Conservation (phyloP, 2,329 filamentous ascomycete genomes). For the Chaetoscypha palmicola region DNA sequence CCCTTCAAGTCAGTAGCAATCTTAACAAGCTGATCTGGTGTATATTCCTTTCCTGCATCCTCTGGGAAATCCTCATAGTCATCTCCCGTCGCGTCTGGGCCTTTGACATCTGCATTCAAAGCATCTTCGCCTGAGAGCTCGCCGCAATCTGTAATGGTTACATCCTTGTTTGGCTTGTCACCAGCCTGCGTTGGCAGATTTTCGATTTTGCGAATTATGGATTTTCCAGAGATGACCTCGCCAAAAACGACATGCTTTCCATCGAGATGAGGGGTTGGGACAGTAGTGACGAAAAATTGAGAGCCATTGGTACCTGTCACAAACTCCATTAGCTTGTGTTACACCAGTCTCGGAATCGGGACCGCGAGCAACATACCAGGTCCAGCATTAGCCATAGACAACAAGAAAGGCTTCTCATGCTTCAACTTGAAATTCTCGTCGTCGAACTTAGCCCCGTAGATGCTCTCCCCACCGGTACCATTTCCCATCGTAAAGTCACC, state of each 20-base stretch:
- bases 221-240: constrained; percentile 88
- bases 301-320: constrained; percentile 81
- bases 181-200: constrained; percentile 65
- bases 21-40: constrained; percentile 61
- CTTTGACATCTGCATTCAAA: constrained; percentile 57
- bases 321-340: constrained; percentile 7
- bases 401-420: constrained; percentile 86
- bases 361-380: constrained; percentile 52
- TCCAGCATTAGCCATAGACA: constrained; percentile 97
- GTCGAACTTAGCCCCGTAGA: constrained; percentile 95
- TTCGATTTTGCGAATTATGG: constrained; percentile 82
- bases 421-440: constrained; percentile 93
- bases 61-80: constrained; percentile 94
- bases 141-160: constrained; percentile 75
- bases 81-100: constrained; percentile 76
- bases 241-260: constrained; percentile 97
- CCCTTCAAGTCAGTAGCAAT: constrained; percentile 84
- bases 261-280: constrained; percentile 89
- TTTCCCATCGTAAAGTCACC: constrained; percentile 95
- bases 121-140: constrained; percentile 70
- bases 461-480: constrained; percentile 92
- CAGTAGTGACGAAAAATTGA: constrained; percentile 97
- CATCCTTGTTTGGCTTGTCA: constrained; percentile 73
- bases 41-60: constrained; percentile 58
- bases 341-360: not conserved